phyloP scores from a whole-genome alignment of 2,329 filamentous ascomycete genomes.

The Colletotrichum tofieldiae region DNA sequence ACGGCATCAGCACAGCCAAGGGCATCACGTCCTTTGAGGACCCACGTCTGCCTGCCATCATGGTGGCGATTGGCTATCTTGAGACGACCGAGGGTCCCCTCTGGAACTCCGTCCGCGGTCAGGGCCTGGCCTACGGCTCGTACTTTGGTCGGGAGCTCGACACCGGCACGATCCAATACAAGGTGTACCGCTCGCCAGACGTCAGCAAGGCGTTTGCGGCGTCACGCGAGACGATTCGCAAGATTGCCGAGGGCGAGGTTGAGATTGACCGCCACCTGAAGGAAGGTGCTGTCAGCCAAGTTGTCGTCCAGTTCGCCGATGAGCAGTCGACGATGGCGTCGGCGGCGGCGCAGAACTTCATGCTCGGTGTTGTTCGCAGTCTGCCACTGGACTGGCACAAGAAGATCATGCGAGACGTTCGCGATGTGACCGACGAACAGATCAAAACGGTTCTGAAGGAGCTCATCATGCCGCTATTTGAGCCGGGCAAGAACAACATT shows the following conservation, averaged over 20 bases:
- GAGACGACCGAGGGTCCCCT: conserved; percentile 95
- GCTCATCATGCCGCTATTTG: conserved; percentile 85
- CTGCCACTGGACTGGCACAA: conserved; percentile 85
- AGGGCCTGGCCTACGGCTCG: conserved; percentile 92
- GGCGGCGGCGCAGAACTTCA: conserved; percentile 88
- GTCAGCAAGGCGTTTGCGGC: conserved; percentile 88
- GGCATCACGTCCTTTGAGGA: conserved; percentile 84
- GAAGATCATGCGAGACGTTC: conserved; percentile 82
- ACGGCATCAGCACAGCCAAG: conserved; percentile 81
- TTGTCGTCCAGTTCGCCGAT: conserved; percentile 89
- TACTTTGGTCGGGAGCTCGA: conserved; percentile 85
- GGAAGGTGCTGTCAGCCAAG: conserved; percentile 90
- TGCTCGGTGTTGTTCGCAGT: conserved; percentile 83
- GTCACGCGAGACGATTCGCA: conserved; percentile 80
- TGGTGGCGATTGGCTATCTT: conserved; percentile 92
- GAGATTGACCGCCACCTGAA: conserved; percentile 86
- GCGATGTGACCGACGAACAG: conserved; percentile 82
- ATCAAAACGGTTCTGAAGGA: conserved; percentile 82
- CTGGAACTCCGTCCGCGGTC: conserved; percentile 93
- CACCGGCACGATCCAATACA: conserved; percentile 85
- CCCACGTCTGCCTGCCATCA: conserved; percentile 83
- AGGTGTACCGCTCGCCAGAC: conserved; percentile 92
- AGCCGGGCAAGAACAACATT: conserved; percentile 84
- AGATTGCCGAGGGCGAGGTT: conserved; percentile 79
- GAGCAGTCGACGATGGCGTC: conserved; percentile 88